Evolutionary conservation across 2,329 filamentous ascomycete genomes (phyloP).

Genomic region (Fusarium begoniae): DNA sequence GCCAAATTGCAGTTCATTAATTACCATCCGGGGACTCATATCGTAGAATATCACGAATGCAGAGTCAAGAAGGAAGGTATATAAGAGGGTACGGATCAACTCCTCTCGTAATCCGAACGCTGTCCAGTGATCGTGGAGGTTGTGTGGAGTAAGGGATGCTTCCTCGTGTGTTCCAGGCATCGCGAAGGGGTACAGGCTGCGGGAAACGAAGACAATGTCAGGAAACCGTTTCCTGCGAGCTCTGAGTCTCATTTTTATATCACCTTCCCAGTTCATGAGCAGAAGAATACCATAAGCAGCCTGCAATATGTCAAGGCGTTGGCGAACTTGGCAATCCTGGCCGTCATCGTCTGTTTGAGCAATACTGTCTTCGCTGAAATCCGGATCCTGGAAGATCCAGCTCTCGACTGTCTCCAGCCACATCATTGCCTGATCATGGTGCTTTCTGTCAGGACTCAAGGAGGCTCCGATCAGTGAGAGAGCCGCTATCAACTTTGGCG

Average conservation of each 20-base stretch:
- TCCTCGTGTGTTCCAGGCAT: neutral
- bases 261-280: neutral
- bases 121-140: neutral
- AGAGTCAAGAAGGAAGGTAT: constrained; percentile 22
- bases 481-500: neutral
- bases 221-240: neutral
- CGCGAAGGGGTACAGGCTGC: neutral
- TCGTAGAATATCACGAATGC: constrained; percentile 29
- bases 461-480: constrained; percentile 18
- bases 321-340: neutral
- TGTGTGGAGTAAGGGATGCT: neutral
- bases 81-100: constrained; percentile 11
- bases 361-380: constrained; percentile 7
- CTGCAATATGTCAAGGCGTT: neutral
- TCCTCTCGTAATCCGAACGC: constrained; percentile 10
- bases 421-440: neutral
- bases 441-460: neutral
- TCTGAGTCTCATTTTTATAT: neutral
- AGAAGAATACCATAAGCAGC: neutral
- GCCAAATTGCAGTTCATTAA: constrained; percentile 11
- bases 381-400: constrained; percentile 3
- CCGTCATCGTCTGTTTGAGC: neutral
- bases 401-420: constrained; percentile 11
- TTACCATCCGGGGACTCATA: constrained; percentile 7
- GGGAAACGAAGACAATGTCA: neutral